phyloP scores from a whole-genome alignment of 805 yeast species.

The Barnettozyma wickerhamii region DNA sequence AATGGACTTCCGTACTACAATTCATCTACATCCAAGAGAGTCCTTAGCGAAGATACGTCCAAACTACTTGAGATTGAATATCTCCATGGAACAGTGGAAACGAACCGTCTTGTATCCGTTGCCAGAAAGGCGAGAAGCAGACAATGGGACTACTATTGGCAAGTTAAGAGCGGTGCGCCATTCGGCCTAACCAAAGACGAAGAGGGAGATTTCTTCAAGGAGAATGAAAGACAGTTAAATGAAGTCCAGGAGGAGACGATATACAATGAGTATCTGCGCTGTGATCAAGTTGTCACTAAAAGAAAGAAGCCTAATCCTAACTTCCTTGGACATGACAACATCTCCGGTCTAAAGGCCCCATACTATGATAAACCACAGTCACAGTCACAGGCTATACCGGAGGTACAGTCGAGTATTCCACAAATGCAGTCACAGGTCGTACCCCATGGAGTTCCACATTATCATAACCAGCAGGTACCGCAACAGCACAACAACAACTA shows the following conservation, averaged over 20 bases:
- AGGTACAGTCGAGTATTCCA: no score
- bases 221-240: constrained; percentile 29
- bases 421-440: no score
- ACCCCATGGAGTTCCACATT: no score
- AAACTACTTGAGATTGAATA: constrained; percentile 44
- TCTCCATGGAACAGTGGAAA: constrained; percentile 43
- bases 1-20: constrained; percentile 43
- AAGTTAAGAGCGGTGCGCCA: constrained; percentile 37
- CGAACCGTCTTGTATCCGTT: constrained; percentile 40
- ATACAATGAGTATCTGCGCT: constrained; percentile 36
- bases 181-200: constrained; percentile 28
- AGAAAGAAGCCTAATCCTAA: constrained; percentile 46
- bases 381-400: no score
- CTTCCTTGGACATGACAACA: constrained; percentile 40
- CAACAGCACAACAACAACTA: neutral
- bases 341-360: constrained; percentile 41
- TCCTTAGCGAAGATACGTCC: constrained; percentile 29
- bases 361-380: constrained; percentile 27
- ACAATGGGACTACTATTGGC: constrained; percentile 49
- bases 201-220: constrained; percentile 21
- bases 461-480: no score
- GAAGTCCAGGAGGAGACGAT: constrained; percentile 27
- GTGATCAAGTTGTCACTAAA: constrained; percentile 40
- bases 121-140: constrained; percentile 37
- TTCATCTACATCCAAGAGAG: constrained; percentile 25